These are phyloP conservation scores for Phalaenopsis hybrid DNA, from an alignment of 116 monocot genomes.

Conservation along the genomic window DNA sequence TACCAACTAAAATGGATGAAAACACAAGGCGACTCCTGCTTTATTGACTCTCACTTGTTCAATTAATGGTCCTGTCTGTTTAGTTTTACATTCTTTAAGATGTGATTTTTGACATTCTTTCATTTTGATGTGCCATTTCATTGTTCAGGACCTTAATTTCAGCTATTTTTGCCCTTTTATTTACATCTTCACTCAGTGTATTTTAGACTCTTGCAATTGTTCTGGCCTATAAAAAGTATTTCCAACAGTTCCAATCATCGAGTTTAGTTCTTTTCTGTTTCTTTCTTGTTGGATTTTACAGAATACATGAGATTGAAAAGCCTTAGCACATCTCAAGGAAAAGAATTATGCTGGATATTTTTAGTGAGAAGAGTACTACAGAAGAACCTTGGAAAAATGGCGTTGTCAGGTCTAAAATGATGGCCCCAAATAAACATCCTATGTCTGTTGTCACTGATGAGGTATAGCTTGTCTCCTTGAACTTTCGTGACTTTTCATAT, in stretches of 20 bases:
- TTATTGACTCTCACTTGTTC: neutral
- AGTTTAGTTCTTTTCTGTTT: slow-evolving; percentile 13
- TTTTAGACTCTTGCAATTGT: neutral
- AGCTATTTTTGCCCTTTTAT: neutral
- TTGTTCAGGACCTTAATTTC: neutral
- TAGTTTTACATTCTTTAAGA: neutral
- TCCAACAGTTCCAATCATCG: neutral
- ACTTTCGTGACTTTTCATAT: neutral
- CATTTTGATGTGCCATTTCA: neutral
- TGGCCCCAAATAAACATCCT: slow-evolving; percentile 46
- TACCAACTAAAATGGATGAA: neutral
- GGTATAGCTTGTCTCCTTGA: slow-evolving; percentile 24
- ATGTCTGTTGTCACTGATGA: slow-evolving; percentile 60
- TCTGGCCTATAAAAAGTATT: neutral
- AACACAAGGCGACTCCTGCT: neutral
- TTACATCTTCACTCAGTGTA: neutral
- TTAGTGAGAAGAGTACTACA: slow-evolving; percentile 45
- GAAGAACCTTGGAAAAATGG: slow-evolving; percentile 57
- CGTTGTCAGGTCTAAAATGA: slow-evolving; percentile 45
- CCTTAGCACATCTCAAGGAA: slow-evolving; percentile 44
- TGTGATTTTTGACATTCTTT: neutral
- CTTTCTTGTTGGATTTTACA: slow-evolving; percentile 9
- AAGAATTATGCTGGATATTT: slow-evolving; percentile 52
- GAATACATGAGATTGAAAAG: slow-evolving; percentile 44
- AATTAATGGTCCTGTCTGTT: neutral